A percentile compares a stretch with the other conserved stretches of the same genome.
phyloP scores from a whole-genome alignment of 164 flowering plant species.

The Chloranthus sessilifolius region DNA sequence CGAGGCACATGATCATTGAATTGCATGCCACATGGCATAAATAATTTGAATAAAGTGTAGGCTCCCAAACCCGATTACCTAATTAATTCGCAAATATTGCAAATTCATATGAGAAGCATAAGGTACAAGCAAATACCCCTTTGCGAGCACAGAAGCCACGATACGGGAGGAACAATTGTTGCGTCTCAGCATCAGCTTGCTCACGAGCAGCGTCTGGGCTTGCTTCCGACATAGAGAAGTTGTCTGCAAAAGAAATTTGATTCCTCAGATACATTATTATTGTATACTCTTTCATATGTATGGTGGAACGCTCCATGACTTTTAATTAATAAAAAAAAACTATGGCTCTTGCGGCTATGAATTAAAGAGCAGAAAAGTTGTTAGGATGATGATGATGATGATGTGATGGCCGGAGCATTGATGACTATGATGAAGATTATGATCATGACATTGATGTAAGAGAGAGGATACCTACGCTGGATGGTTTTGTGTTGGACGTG shows the following conservation, averaged over 20 bases:
- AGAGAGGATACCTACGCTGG: constrained; percentile 16
- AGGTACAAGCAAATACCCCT: constrained; percentile 13
- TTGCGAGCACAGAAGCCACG: constrained; percentile 28
- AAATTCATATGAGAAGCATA: no score
- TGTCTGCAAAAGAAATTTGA: constrained; percentile 1
- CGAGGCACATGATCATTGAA: no score
- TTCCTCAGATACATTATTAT: no score
- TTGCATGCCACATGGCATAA: no score
- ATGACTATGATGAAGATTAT: neutral
- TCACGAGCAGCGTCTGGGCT: constrained; percentile 3
- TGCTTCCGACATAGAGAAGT: constrained; percentile 3
- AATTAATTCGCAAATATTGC: no score
- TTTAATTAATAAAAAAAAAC: no score
- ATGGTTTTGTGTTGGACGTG: constrained; percentile 17
- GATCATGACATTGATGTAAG: neutral
- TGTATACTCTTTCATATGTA: no score
- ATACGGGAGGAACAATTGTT: constrained; percentile 22
- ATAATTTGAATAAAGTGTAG: no score
- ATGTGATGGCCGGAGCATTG: neutral
- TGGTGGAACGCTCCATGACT: no score
- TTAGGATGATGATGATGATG: neutral
- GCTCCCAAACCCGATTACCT: no score
- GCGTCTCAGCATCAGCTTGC: constrained; percentile 13
- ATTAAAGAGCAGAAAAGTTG: neutral
- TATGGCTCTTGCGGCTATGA: no score